phyloP scores from a whole-genome alignment of 768 basidiomycete species.

The Auricularia heimuer region DNA sequence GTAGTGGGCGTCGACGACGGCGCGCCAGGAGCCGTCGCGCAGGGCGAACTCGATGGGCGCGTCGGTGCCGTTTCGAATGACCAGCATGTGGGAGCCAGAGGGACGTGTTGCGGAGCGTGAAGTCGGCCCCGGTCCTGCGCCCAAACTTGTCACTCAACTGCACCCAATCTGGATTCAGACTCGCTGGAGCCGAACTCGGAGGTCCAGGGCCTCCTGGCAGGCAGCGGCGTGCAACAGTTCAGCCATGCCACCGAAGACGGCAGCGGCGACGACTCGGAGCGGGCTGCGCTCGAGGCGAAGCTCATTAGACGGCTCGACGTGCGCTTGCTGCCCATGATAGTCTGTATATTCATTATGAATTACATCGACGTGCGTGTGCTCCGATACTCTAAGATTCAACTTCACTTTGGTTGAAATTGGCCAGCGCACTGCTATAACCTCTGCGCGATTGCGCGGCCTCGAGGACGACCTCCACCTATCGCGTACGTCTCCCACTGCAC shows the following conservation, averaged over 20 bases:
- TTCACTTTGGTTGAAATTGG: not conserved
- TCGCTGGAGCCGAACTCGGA: no score
- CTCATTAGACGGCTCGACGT: conserved; percentile 49
- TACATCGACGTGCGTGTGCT: conserved; percentile 45
- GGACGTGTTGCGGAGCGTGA: no score
- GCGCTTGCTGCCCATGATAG: conserved; percentile 46
- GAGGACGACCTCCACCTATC: conserved; percentile 28
- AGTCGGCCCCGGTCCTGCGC: no score
- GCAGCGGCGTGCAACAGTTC: no score
- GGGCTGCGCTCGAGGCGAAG: conserved; percentile 13
- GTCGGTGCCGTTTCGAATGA: not conserved
- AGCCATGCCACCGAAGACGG: no score
- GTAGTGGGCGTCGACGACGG: not conserved
- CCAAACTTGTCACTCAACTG: no score
- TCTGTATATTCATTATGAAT: conserved; percentile 56
- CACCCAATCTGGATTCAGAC: no score
- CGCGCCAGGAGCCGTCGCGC: not conserved
- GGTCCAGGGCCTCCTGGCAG: no score
- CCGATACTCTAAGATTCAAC: not conserved
- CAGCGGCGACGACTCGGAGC: no score
- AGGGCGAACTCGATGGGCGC: not conserved
- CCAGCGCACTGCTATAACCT: conserved; percentile 17
- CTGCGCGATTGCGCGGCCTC: conserved; percentile 32
- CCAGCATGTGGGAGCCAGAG: not conserved
- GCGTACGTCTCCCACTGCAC: conserved; percentile 13